Evolutionary conservation across 2,329 filamentous ascomycete species (phyloP).

Genomic region (Blastomyces percursus): DNA sequence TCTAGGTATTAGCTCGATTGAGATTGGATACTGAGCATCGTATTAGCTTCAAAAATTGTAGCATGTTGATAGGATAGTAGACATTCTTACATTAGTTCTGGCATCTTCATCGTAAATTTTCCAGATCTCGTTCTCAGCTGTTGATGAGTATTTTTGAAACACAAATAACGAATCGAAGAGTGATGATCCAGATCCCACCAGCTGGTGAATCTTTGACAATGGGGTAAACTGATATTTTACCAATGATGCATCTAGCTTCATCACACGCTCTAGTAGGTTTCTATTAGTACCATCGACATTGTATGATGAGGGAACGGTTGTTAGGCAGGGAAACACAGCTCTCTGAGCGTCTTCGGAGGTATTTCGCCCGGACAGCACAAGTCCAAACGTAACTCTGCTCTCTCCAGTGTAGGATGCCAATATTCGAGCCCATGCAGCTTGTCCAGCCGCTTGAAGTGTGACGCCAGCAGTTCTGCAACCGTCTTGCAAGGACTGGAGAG

Average conservation of each 20-base stretch:
- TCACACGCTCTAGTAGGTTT: constrained; percentile 51
- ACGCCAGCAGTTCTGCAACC: constrained; percentile 49
- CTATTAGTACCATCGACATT: constrained; percentile 44
- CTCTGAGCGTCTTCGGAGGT: constrained; percentile 46
- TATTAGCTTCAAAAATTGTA: constrained; percentile 9
- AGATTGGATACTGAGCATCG: constrained; percentile 53
- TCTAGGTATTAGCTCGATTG: constrained; percentile 62
- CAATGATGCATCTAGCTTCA: constrained; percentile 53
- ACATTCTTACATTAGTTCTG: constrained; percentile 47
- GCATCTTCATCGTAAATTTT: constrained; percentile 53
- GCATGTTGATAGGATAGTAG: background rate
- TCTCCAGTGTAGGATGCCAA: constrained; percentile 70
- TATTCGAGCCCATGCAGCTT: constrained; percentile 67
- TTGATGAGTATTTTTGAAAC: constrained; percentile 53
- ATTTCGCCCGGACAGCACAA: constrained; percentile 65
- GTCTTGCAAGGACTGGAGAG: constrained; percentile 41
- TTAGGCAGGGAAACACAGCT: constrained; percentile 65
- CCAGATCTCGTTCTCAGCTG: constrained; percentile 41
- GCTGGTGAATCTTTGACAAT: constrained; percentile 60
- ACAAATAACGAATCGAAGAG: constrained; percentile 80
- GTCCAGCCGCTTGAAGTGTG: constrained; percentile 64
- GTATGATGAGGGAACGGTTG: constrained; percentile 65
- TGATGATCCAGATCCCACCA: constrained; percentile 51
- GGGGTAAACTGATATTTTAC: constrained; percentile 62
- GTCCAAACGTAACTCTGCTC: constrained; percentile 60